phyloP scores from a whole-genome alignment of 78 protist genomes.

The Dictyostelium intermedium region DNA sequence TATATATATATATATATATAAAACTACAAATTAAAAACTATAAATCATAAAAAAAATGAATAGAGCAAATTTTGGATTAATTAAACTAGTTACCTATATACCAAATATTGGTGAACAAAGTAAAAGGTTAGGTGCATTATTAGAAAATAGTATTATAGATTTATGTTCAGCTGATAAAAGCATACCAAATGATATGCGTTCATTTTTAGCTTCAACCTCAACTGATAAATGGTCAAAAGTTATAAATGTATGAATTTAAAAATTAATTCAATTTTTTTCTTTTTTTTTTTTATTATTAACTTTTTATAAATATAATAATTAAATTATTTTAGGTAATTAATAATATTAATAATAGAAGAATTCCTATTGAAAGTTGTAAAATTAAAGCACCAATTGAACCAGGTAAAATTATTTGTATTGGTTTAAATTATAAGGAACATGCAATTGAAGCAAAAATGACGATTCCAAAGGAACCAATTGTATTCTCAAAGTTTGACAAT shows the following conservation, averaged over 20 bases:
- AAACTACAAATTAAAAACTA: too few relatives aligned
- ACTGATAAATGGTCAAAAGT: constrained; percentile 1
- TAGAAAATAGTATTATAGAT: constrained; percentile 50
- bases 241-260: not conserved
- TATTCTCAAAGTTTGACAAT: constrained; percentile 75
- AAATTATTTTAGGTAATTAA: not conserved
- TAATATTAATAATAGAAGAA: not conserved
- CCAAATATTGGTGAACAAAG: constrained; percentile 3
- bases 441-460: constrained; percentile 51
- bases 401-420: constrained; percentile 70
- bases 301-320: not conserved
- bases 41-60: too few relatives aligned
- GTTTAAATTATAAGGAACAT: constrained; percentile 82
- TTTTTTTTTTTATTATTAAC: not conserved
- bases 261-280: not conserved
- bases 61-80: constrained; percentile 29
- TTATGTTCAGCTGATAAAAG: not conserved
- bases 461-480: constrained; percentile 71
- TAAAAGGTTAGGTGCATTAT: constrained; percentile 45
- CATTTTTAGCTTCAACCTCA: not conserved
- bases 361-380: not conserved
- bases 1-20: not conserved
- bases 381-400: constrained; percentile 54
- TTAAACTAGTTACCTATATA: constrained; percentile 35
- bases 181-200: constrained; percentile 54